Percentiles rank a stretch among this genome's conserved stretches.
These are phyloP conservation scores for Picochlorum sp. DNA, from an alignment of 139 green algal species.

Conservation along the genomic window DNA sequence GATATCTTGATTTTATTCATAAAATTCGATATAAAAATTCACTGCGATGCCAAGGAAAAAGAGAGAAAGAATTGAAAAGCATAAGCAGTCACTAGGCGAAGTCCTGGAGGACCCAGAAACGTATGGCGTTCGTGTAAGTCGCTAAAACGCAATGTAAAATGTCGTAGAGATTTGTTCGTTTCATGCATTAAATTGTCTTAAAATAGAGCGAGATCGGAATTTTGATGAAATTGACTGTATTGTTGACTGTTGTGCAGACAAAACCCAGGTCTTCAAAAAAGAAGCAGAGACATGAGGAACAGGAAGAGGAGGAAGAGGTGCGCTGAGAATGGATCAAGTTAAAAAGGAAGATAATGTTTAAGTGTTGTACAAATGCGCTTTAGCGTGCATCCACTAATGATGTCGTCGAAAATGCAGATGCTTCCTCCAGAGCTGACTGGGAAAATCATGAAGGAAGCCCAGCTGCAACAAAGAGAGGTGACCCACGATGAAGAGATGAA, in stretches of 20 bases:
- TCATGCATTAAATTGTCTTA: too few relatives aligned
- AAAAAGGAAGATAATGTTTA: too few relatives aligned
- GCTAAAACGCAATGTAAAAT: not conserved
- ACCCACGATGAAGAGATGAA: slow-evolving; percentile 26
- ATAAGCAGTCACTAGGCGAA: slow-evolving; percentile 50
- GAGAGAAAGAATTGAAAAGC: slow-evolving; percentile 12
- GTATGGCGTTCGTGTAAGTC: slow-evolving; percentile 52
- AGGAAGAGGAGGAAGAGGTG: slow-evolving; percentile 18
- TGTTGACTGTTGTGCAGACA: slow-evolving; percentile 42
- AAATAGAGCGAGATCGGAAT: too few relatives aligned
- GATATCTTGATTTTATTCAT: too few relatives aligned
- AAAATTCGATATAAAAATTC: too few relatives aligned
- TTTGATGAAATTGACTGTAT: too few relatives aligned
- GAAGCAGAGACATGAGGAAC: slow-evolving; percentile 7
- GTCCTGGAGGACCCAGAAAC: slow-evolving; percentile 52
- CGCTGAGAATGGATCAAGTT: too few relatives aligned
- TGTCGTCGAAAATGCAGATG: too few relatives aligned
- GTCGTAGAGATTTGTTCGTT: too few relatives aligned
- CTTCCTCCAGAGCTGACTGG: slow-evolving; percentile 43
- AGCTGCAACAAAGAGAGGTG: slow-evolving; percentile 75
- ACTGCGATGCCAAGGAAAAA: slow-evolving; percentile 20
- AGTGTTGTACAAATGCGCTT: too few relatives aligned
- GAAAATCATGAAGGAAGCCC: slow-evolving; percentile 68
- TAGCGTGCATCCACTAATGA: too few relatives aligned
- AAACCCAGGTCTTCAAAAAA: slow-evolving; percentile 37